phyloP scores from a whole-genome alignment of 75 land plant genomes.

The Isoetes taiwanensis region DNA sequence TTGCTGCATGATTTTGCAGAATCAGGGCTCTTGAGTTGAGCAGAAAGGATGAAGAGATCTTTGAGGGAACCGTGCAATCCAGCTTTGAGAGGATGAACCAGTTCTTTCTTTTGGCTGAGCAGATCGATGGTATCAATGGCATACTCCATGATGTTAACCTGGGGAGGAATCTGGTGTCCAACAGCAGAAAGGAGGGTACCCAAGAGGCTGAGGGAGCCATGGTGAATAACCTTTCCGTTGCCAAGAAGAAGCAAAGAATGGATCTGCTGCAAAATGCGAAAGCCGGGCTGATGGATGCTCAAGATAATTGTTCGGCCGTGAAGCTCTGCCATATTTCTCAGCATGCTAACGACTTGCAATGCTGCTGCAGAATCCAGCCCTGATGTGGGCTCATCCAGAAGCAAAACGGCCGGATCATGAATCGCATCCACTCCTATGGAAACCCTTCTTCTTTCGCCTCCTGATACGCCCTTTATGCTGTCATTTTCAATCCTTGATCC shows the following conservation, averaged over 20 bases:
- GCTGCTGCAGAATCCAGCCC: constrained; percentile 82
- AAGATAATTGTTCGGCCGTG: constrained; percentile 54
- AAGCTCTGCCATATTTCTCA: constrained; percentile 64
- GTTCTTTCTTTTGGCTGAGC: too few species aligned
- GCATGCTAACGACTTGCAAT: constrained; percentile 55
- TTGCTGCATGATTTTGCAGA: too few species aligned
- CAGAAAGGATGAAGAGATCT: too few species aligned
- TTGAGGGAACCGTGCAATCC: too few species aligned
- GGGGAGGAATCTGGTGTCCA: constrained; percentile 56
- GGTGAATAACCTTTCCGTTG: constrained; percentile 58
- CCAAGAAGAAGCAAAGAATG: constrained; percentile 56
- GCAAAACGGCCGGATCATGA: constrained; percentile 66
- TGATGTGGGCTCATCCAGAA: constrained; percentile 88
- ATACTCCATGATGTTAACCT: constrained; percentile 69
- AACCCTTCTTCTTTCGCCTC: constrained; percentile 74
- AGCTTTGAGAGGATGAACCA: too few species aligned
- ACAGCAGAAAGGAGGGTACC: constrained; percentile 34
- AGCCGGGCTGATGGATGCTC: constrained; percentile 85
- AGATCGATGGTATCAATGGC: constrained; percentile 64
- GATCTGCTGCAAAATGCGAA: constrained; percentile 59
- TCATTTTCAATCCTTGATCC: constrained; percentile 49
- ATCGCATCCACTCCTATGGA: constrained; percentile 84
- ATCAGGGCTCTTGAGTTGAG: too few species aligned
- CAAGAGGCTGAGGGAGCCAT: constrained; percentile 65
- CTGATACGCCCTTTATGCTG: constrained; percentile 57